These are phyloP conservation scores for Botrytis medusae DNA, from an alignment of 2,329 filamentous ascomycete genomes.

Conservation along the genomic window DNA sequence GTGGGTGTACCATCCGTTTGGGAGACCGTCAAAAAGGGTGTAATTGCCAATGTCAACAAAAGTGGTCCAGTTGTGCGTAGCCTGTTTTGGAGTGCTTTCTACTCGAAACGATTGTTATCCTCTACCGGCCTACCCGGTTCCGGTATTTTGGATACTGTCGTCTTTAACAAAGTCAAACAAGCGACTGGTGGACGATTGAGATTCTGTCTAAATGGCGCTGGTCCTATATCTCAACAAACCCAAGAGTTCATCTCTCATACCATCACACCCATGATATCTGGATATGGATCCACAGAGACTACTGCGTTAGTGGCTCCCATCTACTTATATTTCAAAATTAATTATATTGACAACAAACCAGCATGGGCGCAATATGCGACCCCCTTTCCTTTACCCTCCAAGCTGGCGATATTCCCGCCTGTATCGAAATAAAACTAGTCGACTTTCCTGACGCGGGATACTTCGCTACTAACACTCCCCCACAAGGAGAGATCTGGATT, in stretches of 20 bases:
- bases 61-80: conserved; percentile 65
- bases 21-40: conserved; percentile 96
- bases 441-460: conserved; percentile 86
- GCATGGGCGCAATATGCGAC: conserved; percentile 76
- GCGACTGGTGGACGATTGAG: conserved; percentile 84
- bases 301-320: conserved; percentile 49
- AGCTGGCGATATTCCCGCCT: conserved; percentile 72
- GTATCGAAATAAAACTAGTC: conserved; percentile 85
- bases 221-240: conserved; percentile 81
- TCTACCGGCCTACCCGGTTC: conserved; percentile 61
- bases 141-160: conserved; percentile 70
- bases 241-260: conserved; percentile 86
- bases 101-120: conserved; percentile 47
- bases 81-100: conserved; percentile 70
- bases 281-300: conserved; percentile 93
- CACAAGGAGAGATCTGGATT: conserved; percentile 72
- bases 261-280: conserved; percentile 86
- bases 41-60: conserved; percentile 66
- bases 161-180: conserved; percentile 88
- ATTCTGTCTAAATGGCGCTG: conserved; percentile 90
- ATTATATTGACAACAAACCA: conserved; percentile 50
- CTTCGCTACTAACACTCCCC: conserved; percentile 52
- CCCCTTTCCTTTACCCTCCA: conserved; percentile 77
- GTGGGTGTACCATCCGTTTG: conserved; percentile 95
- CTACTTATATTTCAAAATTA: too few species aligned